A percentile compares a stretch with the other conserved stretches of the same genome.
These are phyloP conservation scores for Ustilago tritici DNA, from an alignment of 1,284 basidiomycete genomes.

Conservation along the genomic window DNA sequence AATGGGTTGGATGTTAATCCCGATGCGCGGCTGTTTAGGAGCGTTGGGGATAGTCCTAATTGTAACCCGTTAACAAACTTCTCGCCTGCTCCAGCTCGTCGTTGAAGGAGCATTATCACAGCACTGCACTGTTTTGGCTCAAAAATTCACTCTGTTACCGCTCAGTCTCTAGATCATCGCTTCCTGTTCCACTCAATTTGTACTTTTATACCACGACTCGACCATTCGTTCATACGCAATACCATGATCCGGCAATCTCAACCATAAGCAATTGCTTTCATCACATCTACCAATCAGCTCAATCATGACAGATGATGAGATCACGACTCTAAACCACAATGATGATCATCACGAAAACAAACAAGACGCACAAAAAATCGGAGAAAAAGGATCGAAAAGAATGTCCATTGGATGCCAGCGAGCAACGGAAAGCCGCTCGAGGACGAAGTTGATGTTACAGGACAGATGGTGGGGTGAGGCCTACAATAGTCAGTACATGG, in stretches of 20 bases:
- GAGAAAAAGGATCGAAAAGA: background rate
- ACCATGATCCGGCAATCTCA: background rate
- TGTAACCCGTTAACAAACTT: constrained; percentile 33
- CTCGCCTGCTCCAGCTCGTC: constrained; percentile 15
- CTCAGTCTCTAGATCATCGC: background rate
- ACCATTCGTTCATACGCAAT: too few relatives aligned
- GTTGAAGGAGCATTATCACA: background rate
- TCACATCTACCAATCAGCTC: background rate
- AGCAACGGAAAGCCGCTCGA: background rate
- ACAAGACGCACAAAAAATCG: background rate
- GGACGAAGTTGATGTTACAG: constrained; percentile 2
- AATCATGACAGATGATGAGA: background rate
- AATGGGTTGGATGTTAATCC: constrained; percentile 30
- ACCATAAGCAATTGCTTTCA: background rate
- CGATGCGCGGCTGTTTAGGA: constrained; percentile 30
- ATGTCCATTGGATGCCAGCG: background rate
- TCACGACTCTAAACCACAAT: background rate
- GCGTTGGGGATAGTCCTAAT: constrained; percentile 3
- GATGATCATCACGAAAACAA: background rate
- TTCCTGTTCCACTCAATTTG: background rate
- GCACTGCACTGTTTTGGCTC: background rate
- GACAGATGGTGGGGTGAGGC: background rate
- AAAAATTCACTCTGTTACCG: background rate
- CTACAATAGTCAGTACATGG: background rate
- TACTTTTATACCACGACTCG: constrained; percentile 8